phyloP scores from a whole-genome alignment of 176 grass and related monocot species.

The Oryza officinalis region DNA sequence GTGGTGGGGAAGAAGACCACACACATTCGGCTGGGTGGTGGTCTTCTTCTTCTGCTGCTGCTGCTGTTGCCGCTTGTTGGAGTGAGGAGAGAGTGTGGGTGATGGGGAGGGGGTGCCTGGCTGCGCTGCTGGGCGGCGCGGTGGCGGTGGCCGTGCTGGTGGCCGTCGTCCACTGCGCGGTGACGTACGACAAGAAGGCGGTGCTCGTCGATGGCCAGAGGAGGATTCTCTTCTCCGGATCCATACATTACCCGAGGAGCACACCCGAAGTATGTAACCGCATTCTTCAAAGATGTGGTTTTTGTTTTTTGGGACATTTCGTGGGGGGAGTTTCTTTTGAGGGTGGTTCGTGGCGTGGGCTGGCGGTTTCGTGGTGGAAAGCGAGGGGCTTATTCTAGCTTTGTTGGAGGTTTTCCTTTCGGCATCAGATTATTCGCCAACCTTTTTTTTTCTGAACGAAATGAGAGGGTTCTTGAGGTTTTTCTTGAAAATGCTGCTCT shows the following conservation, averaged over 20 bases:
- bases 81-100: constrained; percentile 7
- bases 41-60: constrained; percentile 3
- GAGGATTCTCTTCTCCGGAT: constrained; percentile 95
- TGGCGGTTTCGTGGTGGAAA: constrained; percentile 28
- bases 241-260: constrained; percentile 98
- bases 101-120: constrained; percentile 41
- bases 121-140: constrained; percentile 41
- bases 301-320: background rate
- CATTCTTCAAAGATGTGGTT: constrained; percentile 28
- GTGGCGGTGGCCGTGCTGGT: constrained; percentile 35
- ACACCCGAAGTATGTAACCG: constrained; percentile 78
- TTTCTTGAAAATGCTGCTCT: constrained; percentile 17
- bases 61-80: background rate
- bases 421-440: background rate
- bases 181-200: constrained; percentile 89
- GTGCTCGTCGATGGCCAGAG: constrained; percentile 82
- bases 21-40: background rate
- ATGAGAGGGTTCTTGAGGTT: background rate
- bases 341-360: constrained; percentile 15
- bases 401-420: background rate
- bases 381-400: background rate
- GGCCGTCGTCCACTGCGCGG: constrained; percentile 53
- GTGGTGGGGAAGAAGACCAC: constrained; percentile 16
- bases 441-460: background rate
- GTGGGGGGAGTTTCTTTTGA: background rate